phyloP scores from a whole-genome alignment of 139 green algal genomes.

The Mychonastes homosphaera region DNA sequence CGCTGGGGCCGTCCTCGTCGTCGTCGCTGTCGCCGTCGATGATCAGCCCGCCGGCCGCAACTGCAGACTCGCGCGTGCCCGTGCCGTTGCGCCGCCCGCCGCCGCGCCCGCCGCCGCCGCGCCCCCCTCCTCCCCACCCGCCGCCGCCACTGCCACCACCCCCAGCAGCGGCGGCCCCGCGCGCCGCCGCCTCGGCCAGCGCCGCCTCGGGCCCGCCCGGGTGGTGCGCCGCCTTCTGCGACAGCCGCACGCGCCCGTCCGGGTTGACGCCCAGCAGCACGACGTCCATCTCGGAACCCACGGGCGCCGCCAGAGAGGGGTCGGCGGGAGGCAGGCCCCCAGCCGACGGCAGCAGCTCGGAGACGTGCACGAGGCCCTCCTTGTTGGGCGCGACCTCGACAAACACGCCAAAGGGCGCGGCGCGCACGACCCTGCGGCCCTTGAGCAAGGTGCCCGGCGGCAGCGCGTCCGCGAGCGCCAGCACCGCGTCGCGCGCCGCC shows the following conservation, averaged over 20 bases:
- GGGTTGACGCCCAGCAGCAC: constrained; percentile 46
- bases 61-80: too few species aligned
- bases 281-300: constrained; percentile 68
- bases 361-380: constrained; percentile 61
- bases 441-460: constrained; percentile 21
- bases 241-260: constrained; percentile 37
- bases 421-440: constrained; percentile 15
- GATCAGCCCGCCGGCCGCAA: too few species aligned
- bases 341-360: constrained; percentile 36
- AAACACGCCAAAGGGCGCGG: constrained; percentile 44
- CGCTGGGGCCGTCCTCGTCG: too few species aligned
- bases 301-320: constrained; percentile 10
- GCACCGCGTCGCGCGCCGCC: background rate
- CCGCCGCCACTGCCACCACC: background rate
- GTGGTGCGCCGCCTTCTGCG: constrained; percentile 15
- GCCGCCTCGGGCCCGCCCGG: constrained; percentile 2
- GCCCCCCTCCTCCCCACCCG: background rate
- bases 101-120: background rate
- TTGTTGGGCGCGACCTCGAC: constrained; percentile 28
- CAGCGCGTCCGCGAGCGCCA: constrained; percentile 4
- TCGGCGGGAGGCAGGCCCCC: background rate
- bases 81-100: background rate
- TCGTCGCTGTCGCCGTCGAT: too few species aligned
- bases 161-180: background rate
- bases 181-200: background rate